Percentiles rank a stretch among this genome's conserved stretches.
Evolutionary conservation across 208 protist genomes (phyloP).

Genomic region (Crithidia brevicula): DNA sequence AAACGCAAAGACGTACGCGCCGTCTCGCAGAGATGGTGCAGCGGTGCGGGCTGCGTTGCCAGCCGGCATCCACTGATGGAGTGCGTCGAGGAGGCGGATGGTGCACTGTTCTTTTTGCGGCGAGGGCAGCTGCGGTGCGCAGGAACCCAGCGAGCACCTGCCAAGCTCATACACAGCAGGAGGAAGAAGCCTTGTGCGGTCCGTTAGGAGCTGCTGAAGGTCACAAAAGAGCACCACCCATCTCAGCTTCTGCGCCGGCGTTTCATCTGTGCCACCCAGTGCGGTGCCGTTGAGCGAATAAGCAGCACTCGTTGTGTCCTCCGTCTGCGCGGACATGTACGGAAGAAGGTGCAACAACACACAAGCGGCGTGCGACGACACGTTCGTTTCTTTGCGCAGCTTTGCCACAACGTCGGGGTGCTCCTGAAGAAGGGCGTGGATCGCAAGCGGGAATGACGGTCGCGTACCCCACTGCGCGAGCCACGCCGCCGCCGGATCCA

Average conservation of each 20-base stretch:
- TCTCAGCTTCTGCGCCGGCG: not conserved
- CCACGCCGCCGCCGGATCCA: slow-evolving; percentile 57
- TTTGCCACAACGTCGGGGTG: not conserved
- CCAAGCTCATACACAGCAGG: slow-evolving; percentile 12
- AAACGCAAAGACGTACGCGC: slow-evolving; percentile 11
- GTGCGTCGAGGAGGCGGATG: not conserved
- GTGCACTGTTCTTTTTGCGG: not conserved
- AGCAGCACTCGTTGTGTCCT: too few species aligned
- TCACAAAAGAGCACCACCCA: slow-evolving; percentile 22
- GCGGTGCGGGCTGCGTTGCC: not conserved
- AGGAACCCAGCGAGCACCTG: slow-evolving; percentile 1
- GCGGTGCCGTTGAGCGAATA: too few species aligned
- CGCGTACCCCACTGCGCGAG: slow-evolving; percentile 38
- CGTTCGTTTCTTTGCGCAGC: not conserved
- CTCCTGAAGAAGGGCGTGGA: slow-evolving; percentile 11
- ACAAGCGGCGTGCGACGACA: slow-evolving; percentile 16
- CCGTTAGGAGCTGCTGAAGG: slow-evolving; percentile 30
- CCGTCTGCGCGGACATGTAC: slow-evolving; percentile 6
- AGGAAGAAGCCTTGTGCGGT: not conserved
- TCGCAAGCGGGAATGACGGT: slow-evolving; percentile 29
- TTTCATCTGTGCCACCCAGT: too few species aligned
- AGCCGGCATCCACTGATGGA: slow-evolving; percentile 1
- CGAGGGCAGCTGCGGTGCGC: not conserved
- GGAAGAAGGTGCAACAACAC: slow-evolving; percentile 25
- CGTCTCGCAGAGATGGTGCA: not conserved